Percentiles rank a stretch among this genome's conserved stretches.
phyloP scores from a whole-genome alignment of 257 asterid genomes.

The Ophiorrhiza pumila region DNA sequence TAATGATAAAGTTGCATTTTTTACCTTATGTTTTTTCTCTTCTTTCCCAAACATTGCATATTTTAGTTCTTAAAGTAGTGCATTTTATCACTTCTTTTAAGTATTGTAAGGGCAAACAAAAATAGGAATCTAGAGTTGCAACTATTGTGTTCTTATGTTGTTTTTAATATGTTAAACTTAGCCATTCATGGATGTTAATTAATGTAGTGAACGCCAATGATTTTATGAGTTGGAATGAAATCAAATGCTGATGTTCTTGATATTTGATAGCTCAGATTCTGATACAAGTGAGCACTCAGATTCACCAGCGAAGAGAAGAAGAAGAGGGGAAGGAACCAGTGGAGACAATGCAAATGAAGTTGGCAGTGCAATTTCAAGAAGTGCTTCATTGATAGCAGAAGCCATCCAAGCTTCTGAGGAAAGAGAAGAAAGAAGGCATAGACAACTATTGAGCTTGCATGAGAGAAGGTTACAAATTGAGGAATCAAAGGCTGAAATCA shows the following conservation, averaged over 20 bases:
- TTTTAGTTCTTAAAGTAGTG: no score
- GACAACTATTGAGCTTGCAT: conserved; percentile 59
- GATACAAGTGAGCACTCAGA: conserved; percentile 57
- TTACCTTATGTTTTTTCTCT: not conserved
- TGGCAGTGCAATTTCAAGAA: conserved; percentile 59
- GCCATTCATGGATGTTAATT: not conserved
- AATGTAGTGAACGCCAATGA: not conserved
- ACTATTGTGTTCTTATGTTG: not conserved
- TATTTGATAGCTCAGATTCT: conserved; percentile 25
- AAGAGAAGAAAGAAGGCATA: conserved; percentile 69
- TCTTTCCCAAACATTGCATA: no score
- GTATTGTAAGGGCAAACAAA: no score
- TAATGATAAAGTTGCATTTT: not conserved
- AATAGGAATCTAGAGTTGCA: no score
- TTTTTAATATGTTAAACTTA: not conserved
- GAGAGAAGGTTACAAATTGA: conserved; percentile 69
- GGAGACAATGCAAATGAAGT: conserved; percentile 35
- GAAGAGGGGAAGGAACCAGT: conserved; percentile 36
- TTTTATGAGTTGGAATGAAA: not conserved
- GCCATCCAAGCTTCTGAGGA: conserved; percentile 67
- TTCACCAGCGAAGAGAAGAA: conserved; percentile 67
- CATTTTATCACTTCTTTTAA: no score
- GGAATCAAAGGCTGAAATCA: conserved; percentile 76
- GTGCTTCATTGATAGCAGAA: conserved; percentile 66
- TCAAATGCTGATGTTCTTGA: conserved; percentile 12